Conservation (phyloP, 352 stramenopile species). For the Phytophthora vignae region DNA sequence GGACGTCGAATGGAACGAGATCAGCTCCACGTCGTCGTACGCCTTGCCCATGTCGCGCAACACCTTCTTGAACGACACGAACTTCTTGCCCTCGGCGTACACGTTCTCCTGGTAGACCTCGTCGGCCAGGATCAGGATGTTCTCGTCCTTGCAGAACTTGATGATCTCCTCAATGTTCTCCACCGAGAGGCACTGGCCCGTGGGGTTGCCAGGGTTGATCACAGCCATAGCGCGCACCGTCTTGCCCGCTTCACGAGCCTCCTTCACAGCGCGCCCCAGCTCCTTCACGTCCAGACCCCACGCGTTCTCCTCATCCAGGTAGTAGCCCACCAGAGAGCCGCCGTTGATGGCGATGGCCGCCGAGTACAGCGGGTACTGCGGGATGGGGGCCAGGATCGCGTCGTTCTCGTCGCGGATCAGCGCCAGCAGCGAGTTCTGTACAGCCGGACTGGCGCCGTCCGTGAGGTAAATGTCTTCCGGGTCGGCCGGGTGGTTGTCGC, state of each 20-base stretch:
- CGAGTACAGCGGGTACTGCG: slow-evolving; percentile 99
- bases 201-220: slow-evolving; percentile 99
- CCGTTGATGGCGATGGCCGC: slow-evolving; percentile 96
- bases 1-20: slow-evolving; percentile 98
- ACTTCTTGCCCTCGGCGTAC: slow-evolving; percentile 93
- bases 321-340: slow-evolving; percentile 96
- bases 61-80: slow-evolving; percentile 96
- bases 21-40: slow-evolving; percentile 94
- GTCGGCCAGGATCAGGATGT: slow-evolving; percentile 97
- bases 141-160: slow-evolving; percentile 94
- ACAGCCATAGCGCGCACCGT: slow-evolving; percentile 96
- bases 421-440: slow-evolving; percentile 93
- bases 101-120: slow-evolving; percentile 99
- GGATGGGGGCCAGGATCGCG: slow-evolving; percentile 97
- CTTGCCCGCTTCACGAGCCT: slow-evolving; percentile 91
- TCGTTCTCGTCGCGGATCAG: slow-evolving; percentile 90
- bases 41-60: slow-evolving; percentile 88
- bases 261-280: slow-evolving; percentile 89
- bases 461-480: slow-evolving; percentile 98
- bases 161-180: slow-evolving; percentile 96
- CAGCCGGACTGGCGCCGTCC: slow-evolving; percentile 95
- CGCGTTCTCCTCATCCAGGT: slow-evolving; percentile 95
- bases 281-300: slow-evolving; percentile 94
- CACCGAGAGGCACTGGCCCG: slow-evolving; percentile 87
- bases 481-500: slow-evolving; percentile 92